phyloP scores from a whole-genome alignment of 2,329 filamentous ascomycete species.

The Aspergillus neotritici region DNA sequence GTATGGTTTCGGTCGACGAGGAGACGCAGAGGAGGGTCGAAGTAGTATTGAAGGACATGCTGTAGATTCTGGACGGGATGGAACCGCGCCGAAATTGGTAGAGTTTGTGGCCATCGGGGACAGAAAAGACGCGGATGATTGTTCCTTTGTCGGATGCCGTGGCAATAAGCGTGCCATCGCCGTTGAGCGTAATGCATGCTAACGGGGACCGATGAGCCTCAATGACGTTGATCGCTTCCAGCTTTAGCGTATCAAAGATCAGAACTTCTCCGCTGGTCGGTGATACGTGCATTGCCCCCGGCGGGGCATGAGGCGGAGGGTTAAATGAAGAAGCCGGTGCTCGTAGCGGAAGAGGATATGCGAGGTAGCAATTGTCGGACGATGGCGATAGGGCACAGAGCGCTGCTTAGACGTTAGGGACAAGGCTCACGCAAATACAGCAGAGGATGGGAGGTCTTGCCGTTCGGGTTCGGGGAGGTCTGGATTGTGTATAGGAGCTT shows the following conservation, averaged over 20 bases:
- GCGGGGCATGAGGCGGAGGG: constrained; percentile 76
- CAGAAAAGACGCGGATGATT: constrained; percentile 90
- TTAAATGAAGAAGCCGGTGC: constrained; percentile 48
- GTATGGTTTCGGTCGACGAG: constrained; percentile 91
- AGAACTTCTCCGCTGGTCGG: constrained; percentile 88
- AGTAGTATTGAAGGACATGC: constrained; percentile 97
- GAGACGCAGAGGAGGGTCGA: constrained; percentile 92
- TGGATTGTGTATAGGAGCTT: constrained; percentile 86
- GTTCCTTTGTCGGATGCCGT: constrained; percentile 97
- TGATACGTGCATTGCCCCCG: constrained; percentile 64
- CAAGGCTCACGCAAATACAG: not conserved
- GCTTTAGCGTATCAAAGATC: constrained; percentile 80
- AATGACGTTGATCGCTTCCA: constrained; percentile 91
- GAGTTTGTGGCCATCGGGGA: constrained; percentile 84
- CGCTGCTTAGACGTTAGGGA: constrained; percentile 43
- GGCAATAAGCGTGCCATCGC: constrained; percentile 82
- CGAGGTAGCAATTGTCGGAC: constrained; percentile 92
- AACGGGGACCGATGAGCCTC: constrained; percentile 90
- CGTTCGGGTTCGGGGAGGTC: constrained; percentile 84
- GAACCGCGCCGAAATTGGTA: constrained; percentile 95
- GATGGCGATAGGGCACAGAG: constrained; percentile 91
- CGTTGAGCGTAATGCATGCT: constrained; percentile 86
- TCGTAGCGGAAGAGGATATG: constrained; percentile 77
- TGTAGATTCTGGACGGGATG: constrained; percentile 92
- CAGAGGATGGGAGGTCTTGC: constrained; percentile 34